Base-by-base conservation (phyloP, 495 filamentous ascomycete species). In the Neurospora sp. region DNA sequence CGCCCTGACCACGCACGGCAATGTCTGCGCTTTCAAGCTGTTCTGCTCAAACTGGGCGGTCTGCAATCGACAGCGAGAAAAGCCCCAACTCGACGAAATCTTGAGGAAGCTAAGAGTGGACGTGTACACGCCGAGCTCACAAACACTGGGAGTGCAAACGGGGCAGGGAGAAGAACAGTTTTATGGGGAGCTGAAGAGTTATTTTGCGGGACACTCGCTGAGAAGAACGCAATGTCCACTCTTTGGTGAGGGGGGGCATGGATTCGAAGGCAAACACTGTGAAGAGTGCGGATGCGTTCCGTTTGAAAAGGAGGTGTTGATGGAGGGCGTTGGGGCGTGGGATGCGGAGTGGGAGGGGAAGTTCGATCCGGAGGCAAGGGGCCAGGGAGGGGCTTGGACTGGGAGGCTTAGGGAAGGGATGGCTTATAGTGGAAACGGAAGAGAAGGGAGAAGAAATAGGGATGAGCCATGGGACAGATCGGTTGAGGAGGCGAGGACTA, bases 11-110 rank as follows among this genome's bases (percentile, higher is more conserved):
- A 5, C 45, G 38, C 40, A 42, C 15, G 34, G 42, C 42, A 21
- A 8, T 10, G 6, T 36, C 28, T 77, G 76, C 66, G 72, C 42
- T 54, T 39, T 77, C 31, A 2, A 54, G 39, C 38, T 74, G 1
- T 34, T 77, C 19, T 73, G 71, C 70, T 62, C 72, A 8, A 70
- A 71, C 7, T 76, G 74, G 74, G 0, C 24, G 31, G 17, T 77
- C 71, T 77, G 76, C 70, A 5, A 24, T 40, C 21, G 15, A 19
- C 15, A 6, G 11, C 54, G 28, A 66, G 38, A 34, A 19, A 38
- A 38, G 15, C 71, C 24, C 17, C 28, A 28, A 15, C 69, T 72
- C 69, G 70, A 77, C 3, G n/a, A 19, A 17, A 17, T 72, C 38
- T 24, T 72, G n/a, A 70, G 72, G 40, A 62, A 19, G 59, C 69